A percentile compares a stretch with the other conserved stretches of the same genome.
phyloP scores from a whole-genome alignment of 2,329 filamentous ascomycete genomes.

The Verticillium klebahnii region DNA sequence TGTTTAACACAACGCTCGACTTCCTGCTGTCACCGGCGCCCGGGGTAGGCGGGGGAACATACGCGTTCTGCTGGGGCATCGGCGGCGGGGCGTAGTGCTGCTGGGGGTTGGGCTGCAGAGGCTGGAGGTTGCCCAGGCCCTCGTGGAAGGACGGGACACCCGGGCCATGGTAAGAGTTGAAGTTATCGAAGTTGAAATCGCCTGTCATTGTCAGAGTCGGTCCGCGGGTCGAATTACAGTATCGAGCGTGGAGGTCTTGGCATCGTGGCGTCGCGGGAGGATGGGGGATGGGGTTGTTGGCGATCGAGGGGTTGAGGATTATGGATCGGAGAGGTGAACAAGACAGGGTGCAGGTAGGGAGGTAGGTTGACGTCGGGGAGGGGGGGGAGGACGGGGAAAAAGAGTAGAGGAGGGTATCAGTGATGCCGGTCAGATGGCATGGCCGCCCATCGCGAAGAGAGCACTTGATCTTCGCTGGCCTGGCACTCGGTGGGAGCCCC shows the following conservation, averaged over 20 bases:
- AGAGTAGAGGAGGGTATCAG: neutral
- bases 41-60: neutral
- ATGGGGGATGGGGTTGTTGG: neutral
- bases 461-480: neutral
- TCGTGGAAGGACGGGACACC: conserved; percentile 30
- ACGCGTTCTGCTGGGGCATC: conserved; percentile 24
- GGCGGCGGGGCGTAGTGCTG: conserved; percentile 36
- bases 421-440: neutral
- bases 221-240: conserved; percentile 3
- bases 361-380: neutral
- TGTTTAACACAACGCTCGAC: conserved; percentile 17
- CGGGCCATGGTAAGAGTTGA: conserved; percentile 38
- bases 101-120: conserved; percentile 49
- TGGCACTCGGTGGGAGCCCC: neutral
- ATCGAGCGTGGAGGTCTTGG: conserved; percentile 6
- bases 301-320: neutral
- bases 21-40: neutral
- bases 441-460: neutral
- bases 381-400: neutral
- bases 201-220: conserved; percentile 41
- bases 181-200: conserved; percentile 54
- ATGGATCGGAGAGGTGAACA: neutral
- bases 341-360: neutral
- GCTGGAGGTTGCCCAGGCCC: conserved; percentile 35
- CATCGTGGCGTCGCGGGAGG: conserved; percentile 11